These are phyloP conservation scores for Westerdykella sp. DNA, from an alignment of 2,329 filamentous ascomycete species.

Conservation along the genomic window DNA sequence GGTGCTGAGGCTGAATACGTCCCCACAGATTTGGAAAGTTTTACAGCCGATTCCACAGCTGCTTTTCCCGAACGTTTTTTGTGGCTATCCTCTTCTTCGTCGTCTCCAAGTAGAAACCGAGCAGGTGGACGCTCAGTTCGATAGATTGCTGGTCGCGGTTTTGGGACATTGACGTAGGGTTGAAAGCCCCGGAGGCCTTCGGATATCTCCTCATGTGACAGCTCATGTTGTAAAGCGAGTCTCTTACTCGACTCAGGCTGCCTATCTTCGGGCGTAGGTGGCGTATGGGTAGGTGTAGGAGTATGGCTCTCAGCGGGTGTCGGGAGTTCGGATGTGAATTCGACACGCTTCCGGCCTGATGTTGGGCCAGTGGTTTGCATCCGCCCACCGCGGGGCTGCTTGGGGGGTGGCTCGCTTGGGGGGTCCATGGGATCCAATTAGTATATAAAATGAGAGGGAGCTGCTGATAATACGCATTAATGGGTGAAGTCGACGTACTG, in stretches of 20 bases:
- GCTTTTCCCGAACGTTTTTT: constrained; percentile 32
- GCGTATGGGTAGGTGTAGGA: constrained; percentile 9
- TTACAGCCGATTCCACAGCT: constrained; percentile 31
- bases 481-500: no score
- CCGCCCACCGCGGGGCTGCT: neutral
- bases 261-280: constrained; percentile 15
- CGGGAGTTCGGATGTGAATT: constrained; percentile 23
- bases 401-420: neutral
- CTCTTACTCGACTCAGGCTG: constrained; percentile 19
- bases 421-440: neutral
- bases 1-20: constrained; percentile 30
- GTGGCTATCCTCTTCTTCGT: constrained; percentile 31
- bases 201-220: constrained; percentile 30
- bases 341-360: constrained; percentile 30
- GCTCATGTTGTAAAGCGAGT: constrained; percentile 26
- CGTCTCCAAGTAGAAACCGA: constrained; percentile 29
- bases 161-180: constrained; percentile 20
- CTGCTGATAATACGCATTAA: no score
- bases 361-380: constrained; percentile 1
- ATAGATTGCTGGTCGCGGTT: constrained; percentile 35
- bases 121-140: constrained; percentile 28
- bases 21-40: constrained; percentile 31
- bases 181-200: constrained; percentile 9
- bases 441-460: neutral
- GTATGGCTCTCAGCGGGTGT: constrained; percentile 9